A percentile compares a stretch with the other conserved stretches of the same genome.
phyloP scores from a whole-genome alignment of 345 rosid species.

The Rhodamnia argentea region DNA sequence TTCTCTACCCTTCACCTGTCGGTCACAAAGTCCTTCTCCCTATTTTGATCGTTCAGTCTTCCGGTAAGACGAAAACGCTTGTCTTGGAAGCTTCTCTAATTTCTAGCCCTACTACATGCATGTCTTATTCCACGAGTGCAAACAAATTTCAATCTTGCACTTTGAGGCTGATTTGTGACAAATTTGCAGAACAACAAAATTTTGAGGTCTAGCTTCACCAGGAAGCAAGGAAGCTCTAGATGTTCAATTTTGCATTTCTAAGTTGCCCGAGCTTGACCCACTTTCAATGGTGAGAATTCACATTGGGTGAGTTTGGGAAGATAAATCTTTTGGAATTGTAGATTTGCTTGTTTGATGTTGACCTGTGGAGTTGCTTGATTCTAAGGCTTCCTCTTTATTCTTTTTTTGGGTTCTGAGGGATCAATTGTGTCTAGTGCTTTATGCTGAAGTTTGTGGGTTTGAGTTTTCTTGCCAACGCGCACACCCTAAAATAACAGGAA shows the following conservation, averaged over 20 bases:
- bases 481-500: not conserved
- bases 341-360: not conserved
- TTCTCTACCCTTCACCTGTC: too few relatives aligned
- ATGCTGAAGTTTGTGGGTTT: not conserved
- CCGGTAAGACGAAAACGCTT: too few relatives aligned
- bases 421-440: not conserved
- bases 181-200: too few relatives aligned
- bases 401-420: not conserved
- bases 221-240: not conserved
- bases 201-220: not conserved
- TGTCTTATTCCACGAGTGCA: too few relatives aligned
- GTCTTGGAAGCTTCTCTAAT: too few relatives aligned
- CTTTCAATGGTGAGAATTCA: not conserved
- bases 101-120: too few relatives aligned
- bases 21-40: too few relatives aligned
- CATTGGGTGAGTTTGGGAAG: not conserved
- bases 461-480: not conserved
- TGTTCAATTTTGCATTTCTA: not conserved
- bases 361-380: not conserved
- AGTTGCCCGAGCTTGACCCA: not conserved
- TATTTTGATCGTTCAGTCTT: too few relatives aligned
- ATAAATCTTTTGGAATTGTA: not conserved
- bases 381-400: not conserved
- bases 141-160: too few relatives aligned
- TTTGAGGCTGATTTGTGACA: too few relatives aligned